Evolutionary conservation across 2,329 filamentous ascomycete species (phyloP), one percentile per base, ranked within the genome.

Genomic region (Trichophyton schoenleinii): DNA sequence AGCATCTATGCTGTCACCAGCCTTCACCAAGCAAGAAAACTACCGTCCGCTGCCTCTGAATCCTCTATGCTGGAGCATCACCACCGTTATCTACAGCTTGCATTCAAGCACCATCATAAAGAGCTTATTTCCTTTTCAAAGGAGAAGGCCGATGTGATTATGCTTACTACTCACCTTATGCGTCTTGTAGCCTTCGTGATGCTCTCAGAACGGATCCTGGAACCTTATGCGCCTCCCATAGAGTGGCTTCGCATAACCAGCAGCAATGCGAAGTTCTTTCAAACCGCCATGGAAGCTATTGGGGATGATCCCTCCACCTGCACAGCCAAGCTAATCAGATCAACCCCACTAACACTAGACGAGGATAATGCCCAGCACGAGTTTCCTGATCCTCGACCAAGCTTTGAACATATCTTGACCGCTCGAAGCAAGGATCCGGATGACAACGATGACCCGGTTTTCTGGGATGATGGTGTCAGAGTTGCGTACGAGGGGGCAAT

Each of bases 101-200:
- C 44, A 48, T 48, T 48, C 44, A 18, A 48, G 7, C 20, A 48
- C 8, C 44, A 48, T 15, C 55, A 42, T n/a, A 38, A 41, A n/a
- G 55, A 58, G 15, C 31, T 58, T 3, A 31, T 15, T 2, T 42
- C 18, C 4, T 58, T 58, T 15, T 58, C 55, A 58, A 38, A 31
- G 7, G 31, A 58, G 34, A 58, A 58, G 11, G 55, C 41, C 34
- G 55, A 58, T 58, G 55, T 58, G 25, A 38, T 38, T 7, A 25
- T 58, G 11, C 18, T 58, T n/a, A 58, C 55, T 15, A 42, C 55
- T 42, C 55, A 58, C 20, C 25, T 58, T 5, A 58, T 58, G 55
- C 55, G 55, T 15, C 25, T 58, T n/a, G n/a, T 58, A 15, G 55
- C 55, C 13, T 58, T 31, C 13, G 55, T 58, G 18, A 42, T 58